A percentile compares a stretch with the other conserved stretches of the same genome.
Evolutionary conservation across 768 basidiomycete species (phyloP).

Genomic region (Mycena floridula): DNA sequence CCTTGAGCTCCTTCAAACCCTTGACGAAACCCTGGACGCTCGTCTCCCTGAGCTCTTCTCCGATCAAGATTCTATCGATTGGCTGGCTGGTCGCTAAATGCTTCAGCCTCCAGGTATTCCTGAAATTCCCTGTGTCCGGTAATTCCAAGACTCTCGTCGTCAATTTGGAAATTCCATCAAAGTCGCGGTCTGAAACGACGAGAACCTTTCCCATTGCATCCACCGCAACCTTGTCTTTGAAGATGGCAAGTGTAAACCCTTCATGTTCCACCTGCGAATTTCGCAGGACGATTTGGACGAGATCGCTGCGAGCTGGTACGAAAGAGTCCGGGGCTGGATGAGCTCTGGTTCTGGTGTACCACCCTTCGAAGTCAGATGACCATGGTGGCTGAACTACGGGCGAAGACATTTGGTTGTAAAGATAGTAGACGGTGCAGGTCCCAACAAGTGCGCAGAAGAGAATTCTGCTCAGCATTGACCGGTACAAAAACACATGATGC

Average conservation of each 20-base stretch:
- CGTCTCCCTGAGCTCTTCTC: background rate
- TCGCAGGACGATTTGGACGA: background rate
- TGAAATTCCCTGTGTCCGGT: background rate
- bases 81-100: background rate
- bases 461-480: too few species aligned
- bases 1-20: background rate
- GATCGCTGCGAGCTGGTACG: background rate
- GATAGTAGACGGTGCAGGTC: too few species aligned
- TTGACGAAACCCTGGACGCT: background rate
- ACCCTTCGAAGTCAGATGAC: background rate
- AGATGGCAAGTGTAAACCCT: background rate
- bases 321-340: background rate
- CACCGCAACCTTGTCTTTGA: slow-evolving; percentile 1
- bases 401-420: too few species aligned
- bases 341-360: background rate
- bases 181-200: background rate
- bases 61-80: background rate
- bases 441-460: too few species aligned
- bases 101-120: background rate
- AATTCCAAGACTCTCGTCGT: background rate
- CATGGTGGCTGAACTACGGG: background rate
- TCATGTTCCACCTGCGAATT: background rate
- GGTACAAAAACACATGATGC: too few species aligned
- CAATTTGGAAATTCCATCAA: background rate
- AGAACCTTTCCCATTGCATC: background rate